These are phyloP conservation scores for Fraxinus anomala DNA, from an alignment of 257 asterid genomes.

Conservation along the genomic window DNA sequence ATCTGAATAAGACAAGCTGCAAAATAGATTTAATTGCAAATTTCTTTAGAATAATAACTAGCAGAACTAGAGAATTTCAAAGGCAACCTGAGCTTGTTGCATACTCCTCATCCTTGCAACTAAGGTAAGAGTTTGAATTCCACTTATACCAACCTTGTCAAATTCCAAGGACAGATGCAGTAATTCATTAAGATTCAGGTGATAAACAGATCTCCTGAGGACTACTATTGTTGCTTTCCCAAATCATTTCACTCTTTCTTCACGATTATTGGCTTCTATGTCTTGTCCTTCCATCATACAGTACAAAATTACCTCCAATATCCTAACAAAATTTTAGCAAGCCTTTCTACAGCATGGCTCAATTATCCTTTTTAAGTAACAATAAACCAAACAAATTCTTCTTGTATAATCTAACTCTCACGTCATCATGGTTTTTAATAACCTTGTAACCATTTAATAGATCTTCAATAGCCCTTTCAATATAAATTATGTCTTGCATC, in stretches of 20 bases:
- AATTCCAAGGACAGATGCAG: neutral
- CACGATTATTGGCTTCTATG: neutral
- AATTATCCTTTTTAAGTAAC: neutral
- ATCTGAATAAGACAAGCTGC: neutral
- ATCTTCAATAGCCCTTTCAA: neutral
- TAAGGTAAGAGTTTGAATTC: constrained; percentile 3
- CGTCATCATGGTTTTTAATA: neutral
- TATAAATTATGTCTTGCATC: neutral
- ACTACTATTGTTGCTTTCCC: neutral
- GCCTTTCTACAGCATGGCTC: neutral
- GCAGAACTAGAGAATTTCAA: neutral
- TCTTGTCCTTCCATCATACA: neutral
- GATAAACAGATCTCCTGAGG: neutral
- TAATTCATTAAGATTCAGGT: neutral
- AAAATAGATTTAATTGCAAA: neutral
- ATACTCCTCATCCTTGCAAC: neutral
- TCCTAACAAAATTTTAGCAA: neutral
- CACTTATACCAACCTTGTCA: neutral
- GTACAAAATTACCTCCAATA: neutral
- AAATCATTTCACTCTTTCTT: neutral
- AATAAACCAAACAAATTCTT: neutral
- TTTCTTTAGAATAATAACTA: neutral
- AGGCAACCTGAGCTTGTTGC: neutral
- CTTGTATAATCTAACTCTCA: neutral
- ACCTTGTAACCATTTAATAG: neutral